phyloP scores from a whole-genome alignment of 2,329 filamentous ascomycete species.

The Monosporascus sp. region DNA sequence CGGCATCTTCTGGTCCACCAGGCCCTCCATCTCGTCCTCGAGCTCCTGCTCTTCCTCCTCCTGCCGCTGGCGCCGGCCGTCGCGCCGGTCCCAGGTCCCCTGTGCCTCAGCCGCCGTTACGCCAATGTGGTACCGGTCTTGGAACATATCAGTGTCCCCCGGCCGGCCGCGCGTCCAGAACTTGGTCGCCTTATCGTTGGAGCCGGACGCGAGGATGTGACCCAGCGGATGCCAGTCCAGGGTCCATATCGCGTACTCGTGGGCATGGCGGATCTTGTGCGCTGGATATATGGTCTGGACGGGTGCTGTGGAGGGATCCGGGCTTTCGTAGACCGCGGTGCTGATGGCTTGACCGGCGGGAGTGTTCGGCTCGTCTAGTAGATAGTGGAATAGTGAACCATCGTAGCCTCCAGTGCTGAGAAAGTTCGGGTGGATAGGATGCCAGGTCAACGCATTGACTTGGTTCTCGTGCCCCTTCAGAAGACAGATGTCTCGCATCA shows the following conservation, averaged over 20 bases:
- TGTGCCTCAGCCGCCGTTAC: constrained; percentile 89
- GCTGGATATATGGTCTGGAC: constrained; percentile 90
- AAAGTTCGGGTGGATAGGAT: constrained; percentile 84
- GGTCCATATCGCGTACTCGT: constrained; percentile 95
- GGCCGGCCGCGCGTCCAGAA: constrained; percentile 94
- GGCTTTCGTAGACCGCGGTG: constrained; percentile 76
- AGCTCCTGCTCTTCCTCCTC: constrained; percentile 92
- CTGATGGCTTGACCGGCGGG: constrained; percentile 67
- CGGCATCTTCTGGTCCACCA: constrained; percentile 85
- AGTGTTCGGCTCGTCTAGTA: constrained; percentile 91
- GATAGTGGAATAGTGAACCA: constrained; percentile 85
- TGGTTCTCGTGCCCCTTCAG: constrained; percentile 95
- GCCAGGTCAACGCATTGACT: constrained; percentile 87
- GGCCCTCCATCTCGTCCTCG: constrained; percentile 87
- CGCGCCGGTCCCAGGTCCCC: constrained; percentile 86
- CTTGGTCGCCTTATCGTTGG: constrained; percentile 91
- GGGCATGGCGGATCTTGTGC: constrained; percentile 79
- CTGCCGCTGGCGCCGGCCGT: constrained; percentile 70
- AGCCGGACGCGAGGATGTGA: constrained; percentile 90
- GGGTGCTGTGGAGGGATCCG: constrained; percentile 72
- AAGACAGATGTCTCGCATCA: constrained; percentile 96
- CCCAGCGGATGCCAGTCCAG: constrained; percentile 96
- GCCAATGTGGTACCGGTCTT: constrained; percentile 92
- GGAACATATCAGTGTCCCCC: constrained; percentile 77
- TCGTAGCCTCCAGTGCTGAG: constrained; percentile 88